These are phyloP conservation scores for Agrostemma githago DNA, from an alignment of 148 eudicot species.

Conservation along the genomic window DNA sequence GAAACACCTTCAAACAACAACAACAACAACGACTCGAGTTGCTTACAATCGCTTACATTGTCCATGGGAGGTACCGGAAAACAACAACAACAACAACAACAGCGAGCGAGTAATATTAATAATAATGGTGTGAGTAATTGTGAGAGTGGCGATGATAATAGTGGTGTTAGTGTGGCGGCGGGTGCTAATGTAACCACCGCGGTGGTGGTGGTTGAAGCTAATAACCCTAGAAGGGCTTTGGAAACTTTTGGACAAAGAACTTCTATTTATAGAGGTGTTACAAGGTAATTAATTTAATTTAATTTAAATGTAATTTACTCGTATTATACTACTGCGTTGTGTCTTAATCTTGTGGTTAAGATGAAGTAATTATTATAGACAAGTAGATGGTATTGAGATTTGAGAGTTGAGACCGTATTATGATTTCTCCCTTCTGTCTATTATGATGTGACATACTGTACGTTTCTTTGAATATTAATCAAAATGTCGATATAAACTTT, in stretches of 20 bases:
- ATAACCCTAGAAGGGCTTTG: constrained; percentile 69
- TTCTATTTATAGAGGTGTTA: constrained; percentile 91
- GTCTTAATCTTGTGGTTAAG: no score
- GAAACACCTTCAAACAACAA: constrained; percentile 5
- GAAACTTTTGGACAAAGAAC: constrained; percentile 97
- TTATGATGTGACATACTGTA: no score
- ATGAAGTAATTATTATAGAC: no score
- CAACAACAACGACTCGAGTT: constrained; percentile 32
- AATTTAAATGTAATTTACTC: no score
- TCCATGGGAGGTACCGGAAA: constrained; percentile 75
- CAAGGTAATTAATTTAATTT: constrained; percentile 57
- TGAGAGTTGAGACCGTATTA: no score
- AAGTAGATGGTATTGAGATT: no score
- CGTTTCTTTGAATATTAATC: no score
- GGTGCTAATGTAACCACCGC: constrained; percentile 34
- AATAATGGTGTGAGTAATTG: constrained; percentile 26
- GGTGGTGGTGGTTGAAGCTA: constrained; percentile 52
- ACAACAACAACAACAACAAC: constrained; percentile 12
- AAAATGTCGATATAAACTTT: no score
- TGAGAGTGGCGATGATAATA: constrained; percentile 34
- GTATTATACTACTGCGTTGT: no score
- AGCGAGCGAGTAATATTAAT: constrained; percentile 27
- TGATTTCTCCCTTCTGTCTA: no score
- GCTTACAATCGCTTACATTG: constrained; percentile 72
- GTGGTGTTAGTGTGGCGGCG: constrained; percentile 22